Conservation (phyloP, 176 grass and related monocot genomes). For the Stipa capillata region DNA sequence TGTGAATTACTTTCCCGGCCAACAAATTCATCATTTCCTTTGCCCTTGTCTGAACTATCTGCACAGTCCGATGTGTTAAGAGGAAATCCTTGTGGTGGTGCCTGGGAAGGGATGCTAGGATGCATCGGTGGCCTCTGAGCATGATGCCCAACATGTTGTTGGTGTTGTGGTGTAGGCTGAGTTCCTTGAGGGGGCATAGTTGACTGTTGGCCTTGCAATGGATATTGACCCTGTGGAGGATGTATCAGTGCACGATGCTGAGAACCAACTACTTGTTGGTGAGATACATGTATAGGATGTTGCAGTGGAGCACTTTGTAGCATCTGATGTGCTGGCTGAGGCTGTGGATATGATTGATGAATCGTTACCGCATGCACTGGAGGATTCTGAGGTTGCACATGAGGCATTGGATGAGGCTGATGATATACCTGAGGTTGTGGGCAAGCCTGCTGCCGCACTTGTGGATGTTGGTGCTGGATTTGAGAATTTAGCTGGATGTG, state of each 20-base stretch:
- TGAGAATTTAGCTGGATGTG: slow-evolving; percentile 10
- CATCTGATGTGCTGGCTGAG: slow-evolving; percentile 31
- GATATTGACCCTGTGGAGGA: slow-evolving; percentile 29
- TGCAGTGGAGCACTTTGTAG: slow-evolving; percentile 25
- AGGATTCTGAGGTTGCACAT: slow-evolving; percentile 38
- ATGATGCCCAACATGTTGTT: slow-evolving; percentile 35
- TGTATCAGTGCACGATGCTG: slow-evolving; percentile 22
- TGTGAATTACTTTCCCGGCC: slow-evolving; percentile 16
- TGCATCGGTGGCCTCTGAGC: slow-evolving; percentile 17
- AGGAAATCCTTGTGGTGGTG: slow-evolving; percentile 30
- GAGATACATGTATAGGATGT: slow-evolving; percentile 13
- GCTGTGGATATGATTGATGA: slow-evolving; percentile 39
- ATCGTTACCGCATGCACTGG: slow-evolving; percentile 9
- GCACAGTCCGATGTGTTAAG: neutral
- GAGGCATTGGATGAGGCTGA: slow-evolving; percentile 25
- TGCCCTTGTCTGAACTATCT: neutral
- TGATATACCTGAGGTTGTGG: slow-evolving; percentile 27
- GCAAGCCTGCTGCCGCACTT: slow-evolving; percentile 39
- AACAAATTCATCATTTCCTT: slow-evolving; percentile 16
- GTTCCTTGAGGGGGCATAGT: slow-evolving; percentile 35
- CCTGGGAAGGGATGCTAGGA: slow-evolving; percentile 31
- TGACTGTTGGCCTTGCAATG: slow-evolving; percentile 33
- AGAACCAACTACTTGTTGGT: slow-evolving; percentile 27
- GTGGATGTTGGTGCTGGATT: slow-evolving; percentile 15
- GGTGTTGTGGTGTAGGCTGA: slow-evolving; percentile 29